phyloP scores from a whole-genome alignment of 2,329 filamentous ascomycete species.

The Aspergillus pseudonomiae region DNA sequence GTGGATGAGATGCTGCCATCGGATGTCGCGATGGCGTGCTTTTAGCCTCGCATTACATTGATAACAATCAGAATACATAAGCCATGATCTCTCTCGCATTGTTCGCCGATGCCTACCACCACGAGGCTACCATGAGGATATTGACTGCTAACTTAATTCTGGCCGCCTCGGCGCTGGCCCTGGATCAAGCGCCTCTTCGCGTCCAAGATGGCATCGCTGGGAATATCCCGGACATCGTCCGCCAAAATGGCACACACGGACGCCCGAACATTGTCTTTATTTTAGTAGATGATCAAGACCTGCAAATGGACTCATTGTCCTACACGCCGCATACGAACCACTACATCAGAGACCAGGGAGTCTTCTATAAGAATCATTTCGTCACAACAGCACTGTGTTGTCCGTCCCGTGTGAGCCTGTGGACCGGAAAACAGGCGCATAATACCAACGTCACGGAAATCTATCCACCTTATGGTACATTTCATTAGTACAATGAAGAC shows the following conservation, averaged over 20 bases:
- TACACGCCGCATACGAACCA: constrained; percentile 61
- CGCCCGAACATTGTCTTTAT: constrained; percentile 65
- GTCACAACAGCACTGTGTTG: constrained; percentile 68
- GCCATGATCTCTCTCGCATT: background rate
- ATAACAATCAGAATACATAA: background rate
- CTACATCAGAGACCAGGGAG: constrained; percentile 59
- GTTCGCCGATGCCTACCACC: background rate
- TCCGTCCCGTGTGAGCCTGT: constrained; percentile 64
- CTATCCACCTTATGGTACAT: constrained; percentile 50
- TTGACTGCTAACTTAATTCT: background rate
- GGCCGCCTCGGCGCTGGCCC: background rate
- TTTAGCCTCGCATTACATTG: background rate
- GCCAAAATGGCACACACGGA: background rate
- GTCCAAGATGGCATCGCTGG: background rate
- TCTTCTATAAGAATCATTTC: constrained; percentile 63
- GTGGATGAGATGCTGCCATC: background rate
- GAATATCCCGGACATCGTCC: background rate
- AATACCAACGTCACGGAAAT: constrained; percentile 69
- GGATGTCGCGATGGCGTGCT: background rate
- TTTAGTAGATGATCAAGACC: constrained; percentile 68
- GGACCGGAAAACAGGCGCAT: constrained; percentile 66
- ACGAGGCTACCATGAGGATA: background rate
- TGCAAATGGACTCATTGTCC: constrained; percentile 60
- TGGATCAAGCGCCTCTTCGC: background rate
- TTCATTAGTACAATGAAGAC: rapidly evolving